Evolutionary conservation across 2,329 filamentous ascomycete genomes (phyloP).

Genomic region (Aureobasidium musti): DNA sequence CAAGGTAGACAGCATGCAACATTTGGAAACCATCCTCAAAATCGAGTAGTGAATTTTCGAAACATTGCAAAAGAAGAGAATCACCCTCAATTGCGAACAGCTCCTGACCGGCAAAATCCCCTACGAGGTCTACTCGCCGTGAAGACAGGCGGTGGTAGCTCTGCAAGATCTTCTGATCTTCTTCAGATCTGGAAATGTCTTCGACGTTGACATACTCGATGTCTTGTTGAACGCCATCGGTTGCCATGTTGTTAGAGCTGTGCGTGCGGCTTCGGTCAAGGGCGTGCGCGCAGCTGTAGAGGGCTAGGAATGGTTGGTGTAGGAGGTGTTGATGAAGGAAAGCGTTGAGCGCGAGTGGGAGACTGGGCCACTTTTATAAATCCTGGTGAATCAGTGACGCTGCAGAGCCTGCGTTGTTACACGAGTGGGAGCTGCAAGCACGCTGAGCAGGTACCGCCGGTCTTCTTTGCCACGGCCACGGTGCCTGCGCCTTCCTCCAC

Average conservation of each 20-base stretch:
- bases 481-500: slow-evolving; percentile 6
- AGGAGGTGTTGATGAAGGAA: neutral
- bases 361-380: slow-evolving; percentile 13
- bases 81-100: slow-evolving; percentile 74
- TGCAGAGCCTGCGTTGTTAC: slow-evolving; percentile 23
- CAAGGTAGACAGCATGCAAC: slow-evolving; percentile 67
- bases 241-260: slow-evolving; percentile 15
- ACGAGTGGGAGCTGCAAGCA: slow-evolving; percentile 23
- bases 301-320: neutral
- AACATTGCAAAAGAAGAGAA: slow-evolving; percentile 65
- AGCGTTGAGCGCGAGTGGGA: slow-evolving; percentile 13
- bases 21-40: slow-evolving; percentile 69
- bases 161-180: slow-evolving; percentile 7
- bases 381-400: slow-evolving; percentile 2
- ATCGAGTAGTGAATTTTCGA: slow-evolving; percentile 64
- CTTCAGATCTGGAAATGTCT: slow-evolving; percentile 15
- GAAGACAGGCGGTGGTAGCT: slow-evolving; percentile 48
- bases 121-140: slow-evolving; percentile 64
- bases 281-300: neutral
- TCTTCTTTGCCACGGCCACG: slow-evolving; percentile 3
- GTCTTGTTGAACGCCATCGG: slow-evolving; percentile 20
- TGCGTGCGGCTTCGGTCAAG: neutral
- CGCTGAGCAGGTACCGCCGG: slow-evolving; percentile 13
- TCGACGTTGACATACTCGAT: slow-evolving; percentile 26
- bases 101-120: slow-evolving; percentile 74